Percentiles rank a stretch among this genome's conserved stretches.
Evolutionary conservation across 2,329 filamentous ascomycete species (phyloP).

Genomic region (Dactylellina parvicollis): DNA sequence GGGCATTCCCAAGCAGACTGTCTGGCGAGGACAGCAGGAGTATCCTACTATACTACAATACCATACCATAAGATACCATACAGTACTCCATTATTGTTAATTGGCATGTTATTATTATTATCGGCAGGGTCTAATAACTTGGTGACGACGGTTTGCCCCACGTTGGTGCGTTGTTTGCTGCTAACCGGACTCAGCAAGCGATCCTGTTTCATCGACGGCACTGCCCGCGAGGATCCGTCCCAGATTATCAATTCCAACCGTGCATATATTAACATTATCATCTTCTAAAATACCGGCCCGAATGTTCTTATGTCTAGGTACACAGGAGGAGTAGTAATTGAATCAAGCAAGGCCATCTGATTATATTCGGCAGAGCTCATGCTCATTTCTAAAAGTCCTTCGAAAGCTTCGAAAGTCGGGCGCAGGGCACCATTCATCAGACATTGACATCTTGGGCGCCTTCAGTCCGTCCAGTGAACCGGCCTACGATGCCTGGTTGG

Average conservation of each 20-base stretch:
- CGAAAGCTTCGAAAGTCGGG: too few relatives aligned
- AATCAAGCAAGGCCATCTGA: too few relatives aligned
- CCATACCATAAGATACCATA: too few relatives aligned
- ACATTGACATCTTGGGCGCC: background rate
- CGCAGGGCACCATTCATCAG: too few relatives aligned
- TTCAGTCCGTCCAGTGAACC: conserved; percentile 10
- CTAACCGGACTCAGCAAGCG: conserved; percentile 18
- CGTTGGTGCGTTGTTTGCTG: conserved; percentile 35
- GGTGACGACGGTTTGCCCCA: conserved; percentile 27
- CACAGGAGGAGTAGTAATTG: too few relatives aligned
- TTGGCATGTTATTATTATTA: too few relatives aligned
- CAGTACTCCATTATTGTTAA: too few relatives aligned
- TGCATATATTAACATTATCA: background rate
- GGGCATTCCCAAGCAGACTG: conserved; percentile 10
- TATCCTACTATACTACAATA: background rate
- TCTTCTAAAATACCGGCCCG: too few relatives aligned
- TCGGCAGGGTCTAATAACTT: too few relatives aligned
- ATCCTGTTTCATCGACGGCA: conserved; percentile 34
- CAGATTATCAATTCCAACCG: background rate
- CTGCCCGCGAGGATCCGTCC: conserved; percentile 14
- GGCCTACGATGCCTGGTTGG: conserved; percentile 24
- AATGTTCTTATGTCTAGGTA: too few relatives aligned
- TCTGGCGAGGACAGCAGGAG: conserved; percentile 16
- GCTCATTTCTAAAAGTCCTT: too few relatives aligned
- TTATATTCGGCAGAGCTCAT: too few relatives aligned